Percentiles rank a stretch among this genome's conserved stretches.
phyloP scores from a whole-genome alignment of 2,329 filamentous ascomycete genomes.

The Elsinoe batatas region DNA sequence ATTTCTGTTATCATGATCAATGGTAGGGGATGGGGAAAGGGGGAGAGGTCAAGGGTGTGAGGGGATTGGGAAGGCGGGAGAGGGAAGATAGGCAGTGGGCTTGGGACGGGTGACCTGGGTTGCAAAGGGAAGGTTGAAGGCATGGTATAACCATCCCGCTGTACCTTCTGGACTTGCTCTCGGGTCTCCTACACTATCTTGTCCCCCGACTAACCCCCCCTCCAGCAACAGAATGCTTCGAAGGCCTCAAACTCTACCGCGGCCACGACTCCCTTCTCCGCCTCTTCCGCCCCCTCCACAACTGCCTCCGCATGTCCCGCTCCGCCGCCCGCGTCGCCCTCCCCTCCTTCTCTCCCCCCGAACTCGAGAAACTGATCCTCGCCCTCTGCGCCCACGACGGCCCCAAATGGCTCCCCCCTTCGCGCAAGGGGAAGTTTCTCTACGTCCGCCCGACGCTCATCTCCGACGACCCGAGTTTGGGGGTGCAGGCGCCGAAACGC shows the following conservation, averaged over 20 bases:
- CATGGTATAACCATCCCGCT: no score
- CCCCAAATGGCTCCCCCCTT: conserved; percentile 66
- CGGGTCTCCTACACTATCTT: no score
- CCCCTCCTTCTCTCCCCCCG: conserved; percentile 59
- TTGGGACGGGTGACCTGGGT: no score
- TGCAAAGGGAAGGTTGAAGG: no score
- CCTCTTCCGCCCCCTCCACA: conserved; percentile 66
- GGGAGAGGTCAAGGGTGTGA: no score
- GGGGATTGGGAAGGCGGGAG: no score
- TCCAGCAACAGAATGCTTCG: conserved; percentile 73
- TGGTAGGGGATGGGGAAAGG: no score
- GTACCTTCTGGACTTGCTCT: no score
- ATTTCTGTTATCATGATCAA: no score
- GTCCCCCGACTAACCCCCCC: no score
- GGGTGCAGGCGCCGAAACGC: conserved; percentile 68
- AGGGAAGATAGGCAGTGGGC: no score
- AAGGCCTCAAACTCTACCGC: conserved; percentile 68
- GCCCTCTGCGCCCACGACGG: conserved; percentile 64
- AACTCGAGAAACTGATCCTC: conserved; percentile 64
- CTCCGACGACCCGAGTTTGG: conserved; percentile 68
- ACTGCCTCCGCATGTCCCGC: conserved; percentile 54
- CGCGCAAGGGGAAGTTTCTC: conserved; percentile 59
- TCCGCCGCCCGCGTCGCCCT: conserved; percentile 57
- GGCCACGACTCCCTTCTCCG: conserved; percentile 61
- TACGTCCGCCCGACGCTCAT: conserved; percentile 70